A percentile compares a stretch with the other conserved stretches of the same genome.
Evolutionary conservation across 148 eudicot species (phyloP).

Genomic region (Limonium bicolor): DNA sequence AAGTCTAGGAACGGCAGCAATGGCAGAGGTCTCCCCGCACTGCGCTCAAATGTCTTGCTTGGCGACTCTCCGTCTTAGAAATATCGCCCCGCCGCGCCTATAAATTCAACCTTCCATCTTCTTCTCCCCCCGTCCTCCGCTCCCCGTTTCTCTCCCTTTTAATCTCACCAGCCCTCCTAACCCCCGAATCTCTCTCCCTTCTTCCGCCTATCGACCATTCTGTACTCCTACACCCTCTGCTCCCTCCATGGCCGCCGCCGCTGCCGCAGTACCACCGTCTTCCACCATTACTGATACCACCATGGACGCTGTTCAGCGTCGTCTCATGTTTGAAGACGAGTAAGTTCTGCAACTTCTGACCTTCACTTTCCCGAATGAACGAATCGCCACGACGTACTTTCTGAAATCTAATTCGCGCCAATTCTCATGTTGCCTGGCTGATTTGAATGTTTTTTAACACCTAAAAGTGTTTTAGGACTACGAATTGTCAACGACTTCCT

Average conservation of each 20-base stretch:
- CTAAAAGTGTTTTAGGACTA: no score
- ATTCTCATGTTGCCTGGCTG: no score
- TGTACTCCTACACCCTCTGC: slow-evolving; percentile 1
- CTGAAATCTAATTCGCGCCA: no score
- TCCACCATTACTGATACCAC: slow-evolving; percentile 16
- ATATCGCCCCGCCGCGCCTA: slow-evolving; percentile 12
- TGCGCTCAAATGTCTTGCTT: slow-evolving; percentile 5
- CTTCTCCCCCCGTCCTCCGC: no score
- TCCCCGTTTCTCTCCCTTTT: no score
- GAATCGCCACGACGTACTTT: no score
- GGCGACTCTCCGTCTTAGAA: slow-evolving; percentile 8
- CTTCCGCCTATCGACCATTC: slow-evolving; percentile 5
- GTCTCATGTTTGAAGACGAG: slow-evolving; percentile 11
- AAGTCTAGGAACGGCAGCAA: no score
- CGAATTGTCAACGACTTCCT: no score
- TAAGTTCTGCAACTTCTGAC: not conserved
- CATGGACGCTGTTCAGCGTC: slow-evolving; percentile 11
- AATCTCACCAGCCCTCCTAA: not conserved
- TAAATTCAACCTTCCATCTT: slow-evolving; percentile 8
- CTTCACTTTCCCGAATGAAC: no score
- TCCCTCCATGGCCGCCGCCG: slow-evolving; percentile 3
- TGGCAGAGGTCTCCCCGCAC: slow-evolving; percentile 4
- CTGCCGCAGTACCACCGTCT: slow-evolving; percentile 7
- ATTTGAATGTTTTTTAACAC: no score
- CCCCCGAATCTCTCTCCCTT: slow-evolving; percentile 9